phyloP scores from a whole-genome alignment of 2,329 filamentous ascomycete genomes.

The Colletotrichum sp. region DNA sequence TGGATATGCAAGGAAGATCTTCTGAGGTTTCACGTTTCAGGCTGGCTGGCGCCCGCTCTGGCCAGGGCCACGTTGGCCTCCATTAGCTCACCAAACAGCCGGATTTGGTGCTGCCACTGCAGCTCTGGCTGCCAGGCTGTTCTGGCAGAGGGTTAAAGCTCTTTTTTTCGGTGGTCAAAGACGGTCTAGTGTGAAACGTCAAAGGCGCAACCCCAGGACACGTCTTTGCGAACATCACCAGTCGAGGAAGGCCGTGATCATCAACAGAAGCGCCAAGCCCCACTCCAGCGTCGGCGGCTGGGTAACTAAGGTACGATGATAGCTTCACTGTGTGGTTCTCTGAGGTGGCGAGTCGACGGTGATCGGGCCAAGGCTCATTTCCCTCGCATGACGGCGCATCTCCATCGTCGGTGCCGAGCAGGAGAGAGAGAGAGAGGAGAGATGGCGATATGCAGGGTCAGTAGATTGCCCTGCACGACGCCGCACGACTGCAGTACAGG shows the following conservation, averaged over 20 bases:
- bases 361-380: constrained; percentile 1
- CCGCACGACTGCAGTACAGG: not conserved
- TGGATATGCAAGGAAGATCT: constrained; percentile 17
- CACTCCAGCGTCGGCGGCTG: not conserved
- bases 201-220: not conserved
- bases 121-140: not conserved
- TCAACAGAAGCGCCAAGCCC: not conserved
- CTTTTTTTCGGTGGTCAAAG: not conserved
- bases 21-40: constrained; percentile 19
- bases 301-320: not conserved
- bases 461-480: not conserved
- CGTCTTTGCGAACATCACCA: not conserved
- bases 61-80: constrained; percentile 14
- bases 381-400: not conserved
- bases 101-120: not conserved
- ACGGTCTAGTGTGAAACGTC: constrained; percentile 8
- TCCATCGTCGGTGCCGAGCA: not conserved
- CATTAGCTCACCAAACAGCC: constrained; percentile 13
- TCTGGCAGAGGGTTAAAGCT: not conserved
- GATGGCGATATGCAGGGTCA: not conserved
- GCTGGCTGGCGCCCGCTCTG: constrained; percentile 12
- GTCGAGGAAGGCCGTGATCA: not conserved
- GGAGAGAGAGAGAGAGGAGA: not conserved
- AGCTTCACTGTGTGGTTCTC: not conserved
- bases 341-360: not conserved